These are phyloP conservation scores for Cylindrodendrum hubeiense DNA, from an alignment of 2,329 filamentous ascomycete species.

Conservation along the genomic window DNA sequence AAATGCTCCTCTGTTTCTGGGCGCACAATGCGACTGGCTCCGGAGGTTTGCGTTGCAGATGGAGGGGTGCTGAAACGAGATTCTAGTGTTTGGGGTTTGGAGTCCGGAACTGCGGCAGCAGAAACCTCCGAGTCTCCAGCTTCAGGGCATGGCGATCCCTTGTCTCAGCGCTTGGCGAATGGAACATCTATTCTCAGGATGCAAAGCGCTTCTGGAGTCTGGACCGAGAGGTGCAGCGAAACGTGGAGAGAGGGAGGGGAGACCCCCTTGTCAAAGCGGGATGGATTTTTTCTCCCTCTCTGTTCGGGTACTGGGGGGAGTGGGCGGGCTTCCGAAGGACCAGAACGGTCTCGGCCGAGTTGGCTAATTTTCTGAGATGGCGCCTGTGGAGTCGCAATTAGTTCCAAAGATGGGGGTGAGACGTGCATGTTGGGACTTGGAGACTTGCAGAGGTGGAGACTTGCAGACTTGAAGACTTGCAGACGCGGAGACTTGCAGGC, in stretches of 20 bases:
- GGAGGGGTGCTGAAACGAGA: conserved; percentile 9
- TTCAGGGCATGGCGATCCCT: conserved; percentile 6
- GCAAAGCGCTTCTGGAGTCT: not conserved
- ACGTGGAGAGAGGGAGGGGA: not conserved
- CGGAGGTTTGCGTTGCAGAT: conserved; percentile 5
- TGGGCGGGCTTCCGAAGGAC: not conserved
- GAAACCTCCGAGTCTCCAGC: conserved; percentile 12
- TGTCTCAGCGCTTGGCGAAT: not conserved
- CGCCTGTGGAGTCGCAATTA: not conserved
- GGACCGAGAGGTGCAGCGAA: not conserved
- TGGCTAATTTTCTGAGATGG: not conserved
- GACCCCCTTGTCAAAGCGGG: not conserved
- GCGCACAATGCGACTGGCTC: conserved; percentile 7
- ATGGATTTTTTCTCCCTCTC: not conserved
- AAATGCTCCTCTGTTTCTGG: not conserved
- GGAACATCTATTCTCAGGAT: not conserved
- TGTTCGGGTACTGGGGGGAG: not conserved
- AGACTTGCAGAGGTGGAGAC: not conserved
- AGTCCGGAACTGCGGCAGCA: not conserved
- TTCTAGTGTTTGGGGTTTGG: not conserved
- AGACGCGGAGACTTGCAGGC: too few species aligned
- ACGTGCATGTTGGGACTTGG: not conserved
- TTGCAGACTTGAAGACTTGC: not conserved
- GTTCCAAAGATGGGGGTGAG: not conserved
- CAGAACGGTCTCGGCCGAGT: conserved; percentile 17